These are phyloP conservation scores for Solanum neorickii DNA, from an alignment of 257 asterid species.

Conservation along the genomic window DNA sequence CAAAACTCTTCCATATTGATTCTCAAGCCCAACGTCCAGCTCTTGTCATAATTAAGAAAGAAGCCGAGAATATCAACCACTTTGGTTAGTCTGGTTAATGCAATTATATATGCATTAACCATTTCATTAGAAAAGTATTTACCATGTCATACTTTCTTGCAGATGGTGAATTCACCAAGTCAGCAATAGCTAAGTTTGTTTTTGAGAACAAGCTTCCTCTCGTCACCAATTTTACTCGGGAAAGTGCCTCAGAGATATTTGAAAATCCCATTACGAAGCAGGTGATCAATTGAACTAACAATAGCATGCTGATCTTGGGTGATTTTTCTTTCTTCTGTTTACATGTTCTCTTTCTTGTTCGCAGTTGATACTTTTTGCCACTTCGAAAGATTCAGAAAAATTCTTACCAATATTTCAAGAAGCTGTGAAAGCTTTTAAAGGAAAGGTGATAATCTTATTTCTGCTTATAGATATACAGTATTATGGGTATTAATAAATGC, in stretches of 20 bases:
- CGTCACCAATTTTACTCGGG: conserved; percentile 62
- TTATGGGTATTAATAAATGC: background rate
- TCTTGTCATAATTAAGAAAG: conserved; percentile 70
- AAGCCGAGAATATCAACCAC: conserved; percentile 63
- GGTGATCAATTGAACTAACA: conserved; percentile 24
- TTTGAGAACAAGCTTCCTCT: conserved; percentile 76
- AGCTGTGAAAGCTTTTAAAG: conserved; percentile 81
- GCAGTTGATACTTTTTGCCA: conserved; percentile 80
- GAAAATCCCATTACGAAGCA: conserved; percentile 94
- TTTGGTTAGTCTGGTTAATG: conserved; percentile 44
- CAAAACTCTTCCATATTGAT: conserved; percentile 74
- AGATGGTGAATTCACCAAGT: conserved; percentile 68
- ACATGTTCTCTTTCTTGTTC: conserved; percentile 4
- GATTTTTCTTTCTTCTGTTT: background rate
- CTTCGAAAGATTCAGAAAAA: conserved; percentile 53
- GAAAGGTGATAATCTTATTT: conserved; percentile 46
- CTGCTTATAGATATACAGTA: background rate
- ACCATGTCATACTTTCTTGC: conserved; percentile 2
- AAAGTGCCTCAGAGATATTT: conserved; percentile 61
- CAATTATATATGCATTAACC: background rate
- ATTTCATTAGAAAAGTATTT: background rate
- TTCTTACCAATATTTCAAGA: conserved; percentile 52
- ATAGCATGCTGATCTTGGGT: background rate
- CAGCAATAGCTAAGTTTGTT: conserved; percentile 75
- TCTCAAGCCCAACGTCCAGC: conserved; percentile 72